Evolutionary conservation across 2,329 filamentous ascomycete genomes (phyloP).

Genomic region (Verticillium nubilum): DNA sequence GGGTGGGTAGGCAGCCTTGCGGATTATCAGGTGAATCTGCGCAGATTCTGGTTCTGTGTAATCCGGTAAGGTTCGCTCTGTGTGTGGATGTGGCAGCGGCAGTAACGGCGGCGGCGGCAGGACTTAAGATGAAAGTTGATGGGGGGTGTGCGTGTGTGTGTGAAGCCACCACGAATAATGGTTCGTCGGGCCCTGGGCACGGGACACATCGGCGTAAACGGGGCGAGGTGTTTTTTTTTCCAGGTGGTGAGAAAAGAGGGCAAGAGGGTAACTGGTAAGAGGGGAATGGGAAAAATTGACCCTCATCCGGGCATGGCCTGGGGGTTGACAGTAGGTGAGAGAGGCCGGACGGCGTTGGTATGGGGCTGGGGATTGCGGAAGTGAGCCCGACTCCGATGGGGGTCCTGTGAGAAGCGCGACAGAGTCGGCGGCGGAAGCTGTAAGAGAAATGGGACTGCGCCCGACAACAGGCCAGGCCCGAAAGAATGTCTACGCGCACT

Average conservation of each 20-base stretch:
- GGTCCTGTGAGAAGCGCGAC: conserved; percentile 1
- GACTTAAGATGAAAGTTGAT: background rate
- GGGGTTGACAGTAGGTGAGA: background rate
- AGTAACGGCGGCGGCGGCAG: background rate
- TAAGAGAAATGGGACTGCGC: background rate
- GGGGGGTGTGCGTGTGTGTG: background rate
- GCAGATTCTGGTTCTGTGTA: background rate
- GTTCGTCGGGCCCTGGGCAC: background rate
- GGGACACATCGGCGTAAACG: background rate
- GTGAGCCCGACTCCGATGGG: conserved; percentile 6
- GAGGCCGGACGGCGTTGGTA: background rate
- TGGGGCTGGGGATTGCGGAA: conserved; percentile 5
- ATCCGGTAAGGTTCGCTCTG: background rate
- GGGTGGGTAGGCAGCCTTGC: background rate
- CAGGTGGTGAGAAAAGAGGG: background rate
- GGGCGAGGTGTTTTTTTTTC: background rate
- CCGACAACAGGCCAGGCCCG: background rate
- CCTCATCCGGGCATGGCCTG: background rate
- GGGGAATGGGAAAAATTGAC: background rate
- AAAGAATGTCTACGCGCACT: background rate
- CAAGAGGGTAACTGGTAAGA: background rate
- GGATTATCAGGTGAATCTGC: background rate
- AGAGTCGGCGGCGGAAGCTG: background rate
- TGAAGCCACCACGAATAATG: background rate
- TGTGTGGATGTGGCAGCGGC: background rate